Conservation (phyloP, 116 monocot species). For the Trichopus zeylanicus region DNA sequence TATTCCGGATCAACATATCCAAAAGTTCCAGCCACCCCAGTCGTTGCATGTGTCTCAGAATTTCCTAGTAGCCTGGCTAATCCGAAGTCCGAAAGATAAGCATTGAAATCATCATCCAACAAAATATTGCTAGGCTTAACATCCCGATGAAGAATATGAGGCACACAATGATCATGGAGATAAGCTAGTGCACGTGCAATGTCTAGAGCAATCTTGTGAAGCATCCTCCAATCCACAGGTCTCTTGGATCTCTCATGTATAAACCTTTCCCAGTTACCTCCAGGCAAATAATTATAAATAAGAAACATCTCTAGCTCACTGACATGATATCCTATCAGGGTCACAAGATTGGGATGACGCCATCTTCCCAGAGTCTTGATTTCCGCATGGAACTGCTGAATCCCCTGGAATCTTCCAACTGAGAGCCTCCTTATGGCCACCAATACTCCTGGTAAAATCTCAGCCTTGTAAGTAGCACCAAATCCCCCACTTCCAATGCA, state of each 20-base stretch:
- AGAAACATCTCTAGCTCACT: slow-evolving; percentile 55
- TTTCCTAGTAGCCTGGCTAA: slow-evolving; percentile 54
- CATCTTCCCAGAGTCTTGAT: slow-evolving; percentile 60
- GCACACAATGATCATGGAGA: slow-evolving; percentile 45
- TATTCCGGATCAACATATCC: slow-evolving; percentile 64
- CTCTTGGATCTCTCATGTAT: slow-evolving; percentile 52
- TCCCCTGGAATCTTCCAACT: slow-evolving; percentile 45
- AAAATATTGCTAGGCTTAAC: slow-evolving; percentile 69
- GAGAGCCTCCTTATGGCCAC: slow-evolving; percentile 67
- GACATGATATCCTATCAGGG: slow-evolving; percentile 57
- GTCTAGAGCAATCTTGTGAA: slow-evolving; percentile 55
- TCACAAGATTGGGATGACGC: slow-evolving; percentile 53
- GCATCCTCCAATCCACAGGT: slow-evolving; percentile 48
- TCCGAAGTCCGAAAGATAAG: slow-evolving; percentile 58
- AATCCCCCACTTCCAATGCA: slow-evolving; percentile 67
- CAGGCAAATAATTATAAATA: slow-evolving; percentile 50
- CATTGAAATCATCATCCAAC: slow-evolving; percentile 50
- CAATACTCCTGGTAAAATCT: slow-evolving; percentile 51
- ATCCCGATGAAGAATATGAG: slow-evolving; percentile 55
- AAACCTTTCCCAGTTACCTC: slow-evolving; percentile 53
- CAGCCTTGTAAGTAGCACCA: slow-evolving; percentile 67
- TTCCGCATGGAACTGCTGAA: slow-evolving; percentile 59
- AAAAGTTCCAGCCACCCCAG: slow-evolving; percentile 60
- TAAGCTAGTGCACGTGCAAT: slow-evolving; percentile 45
- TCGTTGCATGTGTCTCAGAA: slow-evolving; percentile 63